Conservation (phyloP, 805 yeast species). For the Jamesozyma lodderae region DNA sequence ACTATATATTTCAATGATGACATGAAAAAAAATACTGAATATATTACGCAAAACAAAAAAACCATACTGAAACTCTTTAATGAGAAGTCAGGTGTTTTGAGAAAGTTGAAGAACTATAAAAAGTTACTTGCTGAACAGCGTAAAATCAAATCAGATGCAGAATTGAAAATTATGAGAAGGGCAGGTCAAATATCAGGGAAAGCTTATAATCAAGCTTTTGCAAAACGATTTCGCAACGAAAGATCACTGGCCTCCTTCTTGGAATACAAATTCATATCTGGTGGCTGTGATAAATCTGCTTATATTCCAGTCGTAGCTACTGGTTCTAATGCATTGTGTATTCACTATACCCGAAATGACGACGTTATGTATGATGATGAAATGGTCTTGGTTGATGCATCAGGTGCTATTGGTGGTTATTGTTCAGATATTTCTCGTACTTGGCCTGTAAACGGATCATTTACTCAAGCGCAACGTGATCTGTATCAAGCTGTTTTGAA, state of each 20-base stretch:
- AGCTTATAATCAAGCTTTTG: slow-evolving; percentile 77
- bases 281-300: slow-evolving; percentile 86
- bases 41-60: background rate
- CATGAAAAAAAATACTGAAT: background rate
- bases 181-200: slow-evolving; percentile 79
- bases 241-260: slow-evolving; percentile 69
- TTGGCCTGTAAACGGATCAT: slow-evolving; percentile 81
- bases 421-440: slow-evolving; percentile 93
- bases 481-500: slow-evolving; percentile 80
- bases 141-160: slow-evolving; percentile 65
- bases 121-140: slow-evolving; percentile 34
- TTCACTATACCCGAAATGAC: slow-evolving; percentile 91
- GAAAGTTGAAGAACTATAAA: slow-evolving; percentile 7
- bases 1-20: slow-evolving; percentile 46
- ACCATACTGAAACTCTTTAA: slow-evolving; percentile 9
- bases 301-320: slow-evolving; percentile 96
- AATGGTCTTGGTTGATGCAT: slow-evolving; percentile 88
- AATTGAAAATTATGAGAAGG: slow-evolving; percentile 65
- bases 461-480: slow-evolving; percentile 72
- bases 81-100: background rate
- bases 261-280: slow-evolving; percentile 71
- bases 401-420: slow-evolving; percentile 89
- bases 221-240: slow-evolving; percentile 58
- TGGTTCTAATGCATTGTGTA: slow-evolving; percentile 80
- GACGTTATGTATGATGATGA: slow-evolving; percentile 70